phyloP scores from a whole-genome alignment of 1,139 yeast genomes.

The Debaryomyces sp. region DNA sequence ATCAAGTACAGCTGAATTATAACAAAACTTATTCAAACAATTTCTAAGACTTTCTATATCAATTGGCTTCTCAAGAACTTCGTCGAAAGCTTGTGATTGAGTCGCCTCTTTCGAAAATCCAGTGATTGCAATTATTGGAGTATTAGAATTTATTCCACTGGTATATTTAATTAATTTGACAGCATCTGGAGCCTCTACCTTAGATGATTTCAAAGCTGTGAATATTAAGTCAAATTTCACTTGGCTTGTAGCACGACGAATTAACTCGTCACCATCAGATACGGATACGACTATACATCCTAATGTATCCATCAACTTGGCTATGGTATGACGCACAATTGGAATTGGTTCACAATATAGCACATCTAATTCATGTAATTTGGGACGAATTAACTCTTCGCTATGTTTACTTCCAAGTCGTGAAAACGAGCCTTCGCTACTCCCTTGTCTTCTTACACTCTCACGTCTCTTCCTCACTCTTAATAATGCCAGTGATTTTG shows the following conservation, averaged over 20 bases:
- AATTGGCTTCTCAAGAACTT: slow-evolving; percentile 77
- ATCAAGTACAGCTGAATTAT: slow-evolving; percentile 17
- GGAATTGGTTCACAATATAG: slow-evolving; percentile 88
- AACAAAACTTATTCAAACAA: slow-evolving; percentile 21
- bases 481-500: slow-evolving; percentile 51
- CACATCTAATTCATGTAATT: slow-evolving; percentile 54
- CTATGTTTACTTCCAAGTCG: slow-evolving; percentile 5
- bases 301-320: slow-evolving; percentile 62
- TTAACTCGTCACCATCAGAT: slow-evolving; percentile 78
- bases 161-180: slow-evolving; percentile 78
- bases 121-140: slow-evolving; percentile 81
- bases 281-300: slow-evolving; percentile 86
- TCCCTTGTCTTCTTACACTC: slow-evolving; percentile 41
- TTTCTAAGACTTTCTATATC: slow-evolving; percentile 32
- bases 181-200: slow-evolving; percentile 73
- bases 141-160: slow-evolving; percentile 68
- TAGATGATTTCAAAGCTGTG: slow-evolving; percentile 71
- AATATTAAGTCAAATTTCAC: slow-evolving; percentile 84
- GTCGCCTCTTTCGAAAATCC: slow-evolving; percentile 71
- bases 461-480: slow-evolving; percentile 63
- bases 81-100: slow-evolving; percentile 62
- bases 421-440: slow-evolving; percentile 13
- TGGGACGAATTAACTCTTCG: slow-evolving; percentile 8
- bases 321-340: slow-evolving; percentile 70
- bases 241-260: slow-evolving; percentile 80